These are phyloP conservation scores for Tephrocybe sp. DNA, from an alignment of 768 basidiomycete species.

Conservation along the genomic window DNA sequence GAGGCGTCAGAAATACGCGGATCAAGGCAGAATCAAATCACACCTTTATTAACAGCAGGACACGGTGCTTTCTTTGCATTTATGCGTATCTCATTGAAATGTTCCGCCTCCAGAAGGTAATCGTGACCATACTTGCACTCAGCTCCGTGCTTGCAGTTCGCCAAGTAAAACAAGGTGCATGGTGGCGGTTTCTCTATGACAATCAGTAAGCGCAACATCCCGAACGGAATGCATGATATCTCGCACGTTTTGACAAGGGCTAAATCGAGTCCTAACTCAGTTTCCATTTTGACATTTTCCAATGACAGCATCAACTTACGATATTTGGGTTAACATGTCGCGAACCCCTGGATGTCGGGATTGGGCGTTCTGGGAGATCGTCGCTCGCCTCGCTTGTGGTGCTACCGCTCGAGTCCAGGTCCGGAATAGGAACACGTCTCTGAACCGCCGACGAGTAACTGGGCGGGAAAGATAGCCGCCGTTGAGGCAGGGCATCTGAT, in stretches of 20 bases:
- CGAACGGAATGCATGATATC: conserved; percentile 6
- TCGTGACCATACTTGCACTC: conserved; percentile 65
- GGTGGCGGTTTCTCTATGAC: conserved; percentile 60
- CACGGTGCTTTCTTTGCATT: conserved; percentile 67
- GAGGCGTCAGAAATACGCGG: conserved; percentile 3
- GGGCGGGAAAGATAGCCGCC: conserved; percentile 21
- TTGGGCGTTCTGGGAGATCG: conserved; percentile 28
- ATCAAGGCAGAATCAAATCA: conserved; percentile 13
- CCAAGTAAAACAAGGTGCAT: conserved; percentile 66
- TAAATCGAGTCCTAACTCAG: conserved; percentile 20
- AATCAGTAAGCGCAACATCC: conserved; percentile 16
- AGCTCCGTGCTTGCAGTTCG: conserved; percentile 56
- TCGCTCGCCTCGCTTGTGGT: conserved; percentile 47
- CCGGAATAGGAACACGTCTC: conserved; percentile 33
- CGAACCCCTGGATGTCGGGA: conserved; percentile 34
- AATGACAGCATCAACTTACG: conserved; percentile 31
- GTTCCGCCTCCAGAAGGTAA: conserved; percentile 53
- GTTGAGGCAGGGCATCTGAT: conserved; percentile 4
- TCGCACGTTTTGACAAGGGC: conserved; percentile 65
- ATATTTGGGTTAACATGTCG: conserved; percentile 53
- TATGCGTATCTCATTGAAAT: conserved; percentile 50
- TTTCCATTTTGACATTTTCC: background rate
- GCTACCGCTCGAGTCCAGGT: conserved; percentile 44
- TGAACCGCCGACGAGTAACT: conserved; percentile 45
- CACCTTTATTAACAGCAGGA: conserved; percentile 58